Conservation (phyloP, 305 asterid genomes). For the Striga hermonthica region DNA sequence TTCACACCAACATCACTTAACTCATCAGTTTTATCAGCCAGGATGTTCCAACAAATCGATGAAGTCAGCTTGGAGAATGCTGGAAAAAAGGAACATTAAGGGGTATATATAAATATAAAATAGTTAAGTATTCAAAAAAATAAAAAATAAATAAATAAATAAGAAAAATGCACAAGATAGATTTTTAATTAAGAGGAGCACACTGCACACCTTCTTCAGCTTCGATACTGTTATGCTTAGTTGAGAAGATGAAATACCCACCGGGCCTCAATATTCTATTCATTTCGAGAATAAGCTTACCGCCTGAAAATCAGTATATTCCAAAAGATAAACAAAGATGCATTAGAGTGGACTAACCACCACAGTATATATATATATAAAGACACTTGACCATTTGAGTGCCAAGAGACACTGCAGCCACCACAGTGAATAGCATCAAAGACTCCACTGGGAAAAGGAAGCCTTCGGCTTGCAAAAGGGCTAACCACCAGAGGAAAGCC, state of each 20-base stretch:
- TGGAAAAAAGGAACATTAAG: constrained; percentile 38
- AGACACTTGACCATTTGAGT: constrained; percentile 65
- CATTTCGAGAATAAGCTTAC: constrained; percentile 80
- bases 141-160: too few species aligned
- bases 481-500: constrained; percentile 83
- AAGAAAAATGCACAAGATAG: too few species aligned
- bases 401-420: constrained; percentile 81
- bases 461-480: constrained; percentile 67
- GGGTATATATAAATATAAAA: not conserved
- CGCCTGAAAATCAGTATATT: constrained; percentile 51
- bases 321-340: constrained; percentile 13
- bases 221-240: constrained; percentile 70
- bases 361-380: too few species aligned
- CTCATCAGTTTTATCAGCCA: constrained; percentile 88
- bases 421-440: constrained; percentile 68
- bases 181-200: too few species aligned
- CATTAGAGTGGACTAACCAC: constrained; percentile 19
- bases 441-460: constrained; percentile 92
- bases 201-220: constrained; percentile 67
- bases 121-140: not conserved
- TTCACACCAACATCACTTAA: constrained; percentile 74
- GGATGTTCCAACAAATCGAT: constrained; percentile 90
- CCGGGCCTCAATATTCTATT: constrained; percentile 93
- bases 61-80: constrained; percentile 66
- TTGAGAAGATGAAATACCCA: constrained; percentile 83